Evolutionary conservation across 768 basidiomycete species (phyloP), one percentile per base, ranked within the genome.

Genomic region (Suillus sp.): DNA sequence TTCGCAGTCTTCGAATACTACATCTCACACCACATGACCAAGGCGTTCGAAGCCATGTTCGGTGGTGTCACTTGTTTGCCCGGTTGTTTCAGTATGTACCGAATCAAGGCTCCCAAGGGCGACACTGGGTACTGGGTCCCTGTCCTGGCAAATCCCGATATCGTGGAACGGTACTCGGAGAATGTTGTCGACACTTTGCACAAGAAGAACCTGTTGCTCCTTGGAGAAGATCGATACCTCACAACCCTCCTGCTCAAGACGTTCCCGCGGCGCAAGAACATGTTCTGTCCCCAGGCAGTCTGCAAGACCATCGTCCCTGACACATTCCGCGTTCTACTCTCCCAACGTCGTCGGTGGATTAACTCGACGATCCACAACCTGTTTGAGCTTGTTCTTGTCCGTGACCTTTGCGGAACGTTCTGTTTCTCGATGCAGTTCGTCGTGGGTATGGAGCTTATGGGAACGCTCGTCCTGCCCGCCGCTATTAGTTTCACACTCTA

Each of bases 391-490:
- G 78, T 99, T 37, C 84, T 98, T 57, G 96, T 99, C 30, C 88
- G 96, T 27, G 97, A 99, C 76, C 86, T 99, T n/a, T 99, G 96
- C 69, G 97, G 97, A 54, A 98, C 96, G 3, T 99, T 99, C 89
- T 99, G 97, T 81, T 99, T 99, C 86, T 96, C 94, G 13, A 98
- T 98, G 96, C 96, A 97, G 81, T 98, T 98, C 72, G 95, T 98
- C 68, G 94, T 96, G 40, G 95, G 91, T 74, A 99, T 99, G 96
- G 97, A 99, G 74, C 82, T 99, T 66, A 88, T 92, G 65, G 96
- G 96, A 73, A 99, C 97, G 3, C 84, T 99, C 66, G 96, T 99
- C 34, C 82, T 99, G 27, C 97, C 97, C 25, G 97, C 96, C 45
- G 96, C 97, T 66, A 99, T 99, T 79, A 86, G 93, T 43, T 99